phyloP scores from a whole-genome alignment of 2,329 filamentous ascomycete genomes.

The Penicillium rolfsii region DNA sequence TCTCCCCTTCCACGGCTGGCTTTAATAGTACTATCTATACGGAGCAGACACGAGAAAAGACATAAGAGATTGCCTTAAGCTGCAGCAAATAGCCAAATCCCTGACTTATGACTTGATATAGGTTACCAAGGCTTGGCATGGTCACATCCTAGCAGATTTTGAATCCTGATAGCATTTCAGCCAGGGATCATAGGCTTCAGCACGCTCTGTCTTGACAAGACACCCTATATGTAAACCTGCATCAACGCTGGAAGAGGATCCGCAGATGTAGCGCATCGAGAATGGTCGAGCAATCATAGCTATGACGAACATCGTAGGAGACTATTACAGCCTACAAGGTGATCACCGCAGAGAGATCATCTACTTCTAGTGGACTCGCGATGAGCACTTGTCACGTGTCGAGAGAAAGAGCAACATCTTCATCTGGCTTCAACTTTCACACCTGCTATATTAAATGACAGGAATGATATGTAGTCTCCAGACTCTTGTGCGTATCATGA shows the following conservation, averaged over 20 bases:
- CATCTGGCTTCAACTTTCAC: constrained; percentile 13
- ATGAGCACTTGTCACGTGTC: neutral
- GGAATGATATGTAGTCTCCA: constrained; percentile 1
- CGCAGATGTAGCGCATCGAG: neutral
- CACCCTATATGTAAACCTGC: neutral
- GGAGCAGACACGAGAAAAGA: neutral
- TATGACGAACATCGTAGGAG: neutral
- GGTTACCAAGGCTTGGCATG: neutral
- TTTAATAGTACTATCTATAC: neutral
- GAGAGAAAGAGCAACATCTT: constrained; percentile 16
- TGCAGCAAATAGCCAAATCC: neutral
- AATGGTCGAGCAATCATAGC: neutral
- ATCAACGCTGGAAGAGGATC: neutral
- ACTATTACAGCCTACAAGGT: neutral
- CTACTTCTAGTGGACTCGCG: neutral
- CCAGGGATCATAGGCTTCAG: neutral
- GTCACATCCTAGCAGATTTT: neutral
- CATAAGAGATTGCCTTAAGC: neutral
- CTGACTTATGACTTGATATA: neutral
- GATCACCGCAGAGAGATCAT: neutral
- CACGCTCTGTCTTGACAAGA: neutral
- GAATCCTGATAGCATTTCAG: neutral
- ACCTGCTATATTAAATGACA: constrained; percentile 19
- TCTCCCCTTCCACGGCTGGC: neutral
- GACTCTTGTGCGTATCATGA: constrained; percentile 6